Conservation (phyloP, 805 yeast genomes). For the Candida maltosa region DNA sequence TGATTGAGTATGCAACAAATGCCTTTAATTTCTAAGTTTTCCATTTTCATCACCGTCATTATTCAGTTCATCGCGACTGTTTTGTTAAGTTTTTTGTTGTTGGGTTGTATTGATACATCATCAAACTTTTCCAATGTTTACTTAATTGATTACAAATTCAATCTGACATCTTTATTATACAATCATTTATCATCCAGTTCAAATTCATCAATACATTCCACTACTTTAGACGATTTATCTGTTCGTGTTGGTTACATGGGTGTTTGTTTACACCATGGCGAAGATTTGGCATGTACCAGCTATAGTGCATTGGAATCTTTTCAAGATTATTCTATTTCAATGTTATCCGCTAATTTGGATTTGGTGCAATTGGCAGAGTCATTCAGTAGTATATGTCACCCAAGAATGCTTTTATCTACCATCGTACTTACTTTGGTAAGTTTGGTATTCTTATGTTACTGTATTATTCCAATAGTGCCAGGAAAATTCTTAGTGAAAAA, state of each 20-base stretch:
- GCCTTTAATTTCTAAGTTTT: slow-evolving; percentile 5
- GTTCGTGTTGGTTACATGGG: slow-evolving; percentile 57
- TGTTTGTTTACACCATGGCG: slow-evolving; percentile 44
- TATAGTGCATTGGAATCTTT: slow-evolving; percentile 23
- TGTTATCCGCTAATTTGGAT: slow-evolving; percentile 25
- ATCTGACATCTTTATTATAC: slow-evolving; percentile 31
- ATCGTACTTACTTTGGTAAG: slow-evolving; percentile 41
- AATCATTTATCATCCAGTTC: slow-evolving; percentile 1
- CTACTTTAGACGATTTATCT: slow-evolving; percentile 32
- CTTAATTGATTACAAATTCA: slow-evolving; percentile 47
- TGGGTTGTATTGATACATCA: slow-evolving; percentile 49
- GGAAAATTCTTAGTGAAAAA: slow-evolving; percentile 20
- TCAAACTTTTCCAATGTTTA: slow-evolving; percentile 47
- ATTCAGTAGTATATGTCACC: slow-evolving; percentile 49
- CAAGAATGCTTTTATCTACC: slow-evolving; percentile 49
- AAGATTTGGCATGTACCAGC: slow-evolving; percentile 33
- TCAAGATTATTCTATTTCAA: slow-evolving; percentile 2
- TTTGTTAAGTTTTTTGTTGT: slow-evolving; percentile 50
- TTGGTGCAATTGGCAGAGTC: slow-evolving; percentile 44
- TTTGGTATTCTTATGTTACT: slow-evolving; percentile 41
- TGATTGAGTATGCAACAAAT: not conserved
- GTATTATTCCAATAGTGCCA: slow-evolving; percentile 50
- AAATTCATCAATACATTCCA: slow-evolving; percentile 7
- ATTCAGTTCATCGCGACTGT: slow-evolving; percentile 47
- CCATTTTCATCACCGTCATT: slow-evolving; percentile 27